These are phyloP conservation scores for Trichoderma semiorbis DNA, from an alignment of 2,329 filamentous ascomycete genomes.

Conservation along the genomic window DNA sequence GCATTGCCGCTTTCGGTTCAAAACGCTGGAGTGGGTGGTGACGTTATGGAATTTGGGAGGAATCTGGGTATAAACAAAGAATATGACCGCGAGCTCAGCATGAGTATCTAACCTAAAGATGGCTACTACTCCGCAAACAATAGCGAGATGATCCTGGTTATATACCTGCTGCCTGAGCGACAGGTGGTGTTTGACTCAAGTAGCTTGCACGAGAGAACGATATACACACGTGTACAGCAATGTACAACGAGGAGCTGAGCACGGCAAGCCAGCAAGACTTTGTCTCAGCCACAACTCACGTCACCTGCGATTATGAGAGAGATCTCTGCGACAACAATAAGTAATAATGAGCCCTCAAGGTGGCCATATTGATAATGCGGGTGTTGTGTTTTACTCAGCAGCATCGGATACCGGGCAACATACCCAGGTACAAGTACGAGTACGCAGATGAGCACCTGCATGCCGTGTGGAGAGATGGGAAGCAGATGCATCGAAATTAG, in stretches of 20 bases:
- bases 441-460: not conserved
- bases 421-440: not conserved
- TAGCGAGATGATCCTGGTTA: not conserved
- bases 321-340: not conserved
- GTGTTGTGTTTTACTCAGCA: not conserved
- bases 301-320: not conserved
- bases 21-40: not conserved
- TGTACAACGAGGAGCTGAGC: not conserved
- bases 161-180: not conserved
- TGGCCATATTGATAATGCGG: not conserved
- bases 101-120: slow-evolving; percentile 27
- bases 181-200: not conserved
- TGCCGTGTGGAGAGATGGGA: not conserved
- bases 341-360: not conserved
- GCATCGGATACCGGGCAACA: not conserved
- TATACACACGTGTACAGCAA: not conserved
- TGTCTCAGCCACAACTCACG: slow-evolving; percentile 6
- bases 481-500: not conserved
- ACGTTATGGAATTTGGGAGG: not conserved
- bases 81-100: not conserved
- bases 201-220: not conserved
- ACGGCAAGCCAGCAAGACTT: not conserved
- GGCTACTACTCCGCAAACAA: not conserved
- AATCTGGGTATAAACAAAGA: not conserved
- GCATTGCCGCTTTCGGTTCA: not conserved